These are phyloP conservation scores for Coemansia sp. DNA, from an alignment of 192 early-diverging fungal genomes.

Conservation along the genomic window DNA sequence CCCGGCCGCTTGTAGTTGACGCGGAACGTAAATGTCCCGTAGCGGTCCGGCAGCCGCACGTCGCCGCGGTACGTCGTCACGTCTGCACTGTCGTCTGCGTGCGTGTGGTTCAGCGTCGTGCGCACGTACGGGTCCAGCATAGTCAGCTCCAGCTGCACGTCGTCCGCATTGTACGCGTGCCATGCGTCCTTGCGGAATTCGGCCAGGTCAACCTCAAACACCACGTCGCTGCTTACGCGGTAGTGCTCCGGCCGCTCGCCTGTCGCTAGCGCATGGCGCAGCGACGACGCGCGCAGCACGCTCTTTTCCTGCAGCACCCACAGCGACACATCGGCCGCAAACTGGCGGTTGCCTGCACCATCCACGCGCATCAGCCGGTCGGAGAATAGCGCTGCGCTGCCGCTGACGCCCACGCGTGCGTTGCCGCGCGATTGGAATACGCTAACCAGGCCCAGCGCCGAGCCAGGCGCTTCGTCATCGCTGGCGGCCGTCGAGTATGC, in stretches of 20 bases:
- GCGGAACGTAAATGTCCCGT: constrained; percentile 96
- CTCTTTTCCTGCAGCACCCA: constrained; percentile 95
- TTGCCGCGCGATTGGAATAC: constrained; percentile 88
- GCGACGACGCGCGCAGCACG: constrained; percentile 59
- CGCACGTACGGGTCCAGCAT: constrained; percentile 99
- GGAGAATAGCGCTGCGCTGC: constrained; percentile 80
- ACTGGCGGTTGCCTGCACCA: constrained; percentile 64
- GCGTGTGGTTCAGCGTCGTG: constrained; percentile 58
- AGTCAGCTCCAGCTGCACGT: constrained; percentile 86
- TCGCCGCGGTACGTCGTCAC: constrained; percentile 44
- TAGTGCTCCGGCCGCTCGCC: constrained; percentile 73
- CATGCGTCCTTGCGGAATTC: constrained; percentile 79
- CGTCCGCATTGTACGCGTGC: constrained; percentile 71
- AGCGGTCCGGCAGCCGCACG: constrained; percentile 85
- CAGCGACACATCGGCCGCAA: constrained; percentile 70
- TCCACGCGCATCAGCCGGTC: constrained; percentile 58
- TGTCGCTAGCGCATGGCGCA: constrained; percentile 64
- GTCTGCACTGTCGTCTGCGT: background rate
- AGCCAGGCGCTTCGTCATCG: constrained; percentile 53
- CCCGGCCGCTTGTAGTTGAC: constrained; percentile 92
- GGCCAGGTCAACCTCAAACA: constrained; percentile 78
- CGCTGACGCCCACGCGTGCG: constrained; percentile 81
- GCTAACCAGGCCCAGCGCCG: constrained; percentile 68
- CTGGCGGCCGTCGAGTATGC: constrained; percentile 57
- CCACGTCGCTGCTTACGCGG: constrained; percentile 90